Evolutionary conservation across 768 basidiomycete species (phyloP), one percentile per base, ranked within the genome.

Genomic region (Suillus luteus): DNA sequence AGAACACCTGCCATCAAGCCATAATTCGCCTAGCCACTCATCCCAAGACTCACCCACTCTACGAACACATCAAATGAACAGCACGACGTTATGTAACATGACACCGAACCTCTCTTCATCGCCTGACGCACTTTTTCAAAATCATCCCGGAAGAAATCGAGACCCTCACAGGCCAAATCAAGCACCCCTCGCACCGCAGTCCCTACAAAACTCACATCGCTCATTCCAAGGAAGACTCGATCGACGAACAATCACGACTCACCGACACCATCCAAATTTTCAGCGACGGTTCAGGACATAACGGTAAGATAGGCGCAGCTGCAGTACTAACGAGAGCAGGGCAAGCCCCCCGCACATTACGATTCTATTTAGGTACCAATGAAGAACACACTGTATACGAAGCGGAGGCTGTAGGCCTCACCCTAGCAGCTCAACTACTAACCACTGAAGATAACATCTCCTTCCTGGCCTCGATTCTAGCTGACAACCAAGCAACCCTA

Each of bases 371-470:
- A 8, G 68, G 70, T 1, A 19, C n/a, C 2, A n/a, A n/a, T 0
- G 12, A 12, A 17, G 55, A 70, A 24, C 69, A 70, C 62, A 67
- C 69, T 1, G 66, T 67, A 17, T 72, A 67, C 40, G 68, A 71
- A 55, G 70, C 40, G 1, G 71, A 72, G 40, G 6, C 65, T 1
- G 65, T 67, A 1, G 66, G 70, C 6, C 41, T 64, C 11, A 41
- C 64, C 1, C 55, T 71, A n/a, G 68, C 60, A 17, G 27, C 65
- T 2, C 58, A 69, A 3, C 48, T 70, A 17, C 33, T 64, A 11
- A 4, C 27, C 1, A 49, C 19, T n/a, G 15, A n/a, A 12, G 10
- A 4, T 37, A 4, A 37, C 35, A 37, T 37, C 35, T 37, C 35
- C 35, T 33, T 19, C 27, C 38, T 12, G 5, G 43, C 46, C 3